A percentile compares a stretch with the other conserved stretches of the same genome.
Evolutionary conservation across 257 asterid genomes (phyloP).

Genomic region (Petunia axillaris): DNA sequence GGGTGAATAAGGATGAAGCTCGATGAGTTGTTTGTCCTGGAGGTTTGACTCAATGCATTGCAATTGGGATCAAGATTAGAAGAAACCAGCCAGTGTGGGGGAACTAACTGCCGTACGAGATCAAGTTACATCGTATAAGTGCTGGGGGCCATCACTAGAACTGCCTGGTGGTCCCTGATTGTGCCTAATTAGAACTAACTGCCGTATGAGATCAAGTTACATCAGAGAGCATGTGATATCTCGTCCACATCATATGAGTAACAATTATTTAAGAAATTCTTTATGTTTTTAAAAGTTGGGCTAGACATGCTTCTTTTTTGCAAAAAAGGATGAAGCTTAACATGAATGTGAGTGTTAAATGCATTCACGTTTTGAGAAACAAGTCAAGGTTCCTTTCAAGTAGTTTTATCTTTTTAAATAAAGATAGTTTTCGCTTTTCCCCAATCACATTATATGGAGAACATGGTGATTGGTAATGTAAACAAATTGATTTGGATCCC

Average conservation of each 20-base stretch:
- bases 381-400: conserved; percentile 13
- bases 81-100: conserved; percentile 5
- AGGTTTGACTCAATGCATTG: neutral
- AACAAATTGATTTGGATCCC: neutral
- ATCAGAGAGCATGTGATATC: conserved; percentile 7
- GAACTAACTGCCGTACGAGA: conserved; percentile 5
- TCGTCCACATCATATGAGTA: conserved; percentile 14
- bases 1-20: conserved; percentile 7
- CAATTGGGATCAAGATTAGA: neutral
- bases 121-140: neutral
- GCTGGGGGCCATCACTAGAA: neutral
- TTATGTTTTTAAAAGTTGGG: conserved; percentile 9
- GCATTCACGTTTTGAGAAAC: neutral
- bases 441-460: neutral
- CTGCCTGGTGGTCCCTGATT: neutral
- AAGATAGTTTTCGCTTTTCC: neutral
- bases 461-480: conserved; percentile 12
- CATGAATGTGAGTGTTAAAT: neutral
- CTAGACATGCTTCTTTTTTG: neutral
- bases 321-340: conserved; percentile 5
- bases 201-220: neutral
- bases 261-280: neutral
- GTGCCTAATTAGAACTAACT: conserved; percentile 8
- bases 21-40: conserved; percentile 5
- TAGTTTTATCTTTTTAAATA: neutral